Evolutionary conservation across 2,329 filamentous ascomycete species (phyloP).

Genomic region (Monilinia polystroma): DNA sequence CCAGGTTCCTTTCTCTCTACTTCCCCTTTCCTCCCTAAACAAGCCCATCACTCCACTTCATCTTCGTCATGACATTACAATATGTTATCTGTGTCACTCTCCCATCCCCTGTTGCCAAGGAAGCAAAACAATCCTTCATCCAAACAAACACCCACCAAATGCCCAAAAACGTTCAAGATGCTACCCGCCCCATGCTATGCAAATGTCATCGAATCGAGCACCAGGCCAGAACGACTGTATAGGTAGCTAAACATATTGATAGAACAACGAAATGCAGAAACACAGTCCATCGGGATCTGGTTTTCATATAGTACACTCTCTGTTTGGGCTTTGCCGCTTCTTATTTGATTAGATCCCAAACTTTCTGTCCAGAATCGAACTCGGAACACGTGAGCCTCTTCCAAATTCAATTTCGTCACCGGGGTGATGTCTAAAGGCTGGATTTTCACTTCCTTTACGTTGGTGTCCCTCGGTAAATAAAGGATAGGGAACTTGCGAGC

Average conservation of each 20-base stretch:
- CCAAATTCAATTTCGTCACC: slow-evolving; percentile 37
- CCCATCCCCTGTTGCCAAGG: not conserved
- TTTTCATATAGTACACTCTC: slow-evolving; percentile 1
- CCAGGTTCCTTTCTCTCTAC: not conserved
- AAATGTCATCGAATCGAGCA: slow-evolving; percentile 23
- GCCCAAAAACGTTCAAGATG: slow-evolving; percentile 1
- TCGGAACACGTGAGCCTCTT: slow-evolving; percentile 36
- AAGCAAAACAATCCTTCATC: slow-evolving; percentile 4
- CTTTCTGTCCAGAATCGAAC: slow-evolving; percentile 38
- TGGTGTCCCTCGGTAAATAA: slow-evolving; percentile 31
- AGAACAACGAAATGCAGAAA: slow-evolving; percentile 9
- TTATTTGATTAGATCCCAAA: slow-evolving; percentile 29
- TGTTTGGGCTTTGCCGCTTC: slow-evolving; percentile 1
- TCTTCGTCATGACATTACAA: slow-evolving; percentile 9
- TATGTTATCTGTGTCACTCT: slow-evolving; percentile 9
- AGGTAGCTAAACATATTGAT: slow-evolving; percentile 8
- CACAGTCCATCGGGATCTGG: not conserved
- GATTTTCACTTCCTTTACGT: slow-evolving; percentile 36
- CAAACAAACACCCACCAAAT: slow-evolving; percentile 5
- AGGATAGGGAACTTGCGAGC: slow-evolving; percentile 17
- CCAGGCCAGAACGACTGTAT: slow-evolving; percentile 22
- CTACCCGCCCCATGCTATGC: slow-evolving; percentile 20
- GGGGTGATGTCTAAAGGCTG: slow-evolving; percentile 38
- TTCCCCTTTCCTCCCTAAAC: not conserved
- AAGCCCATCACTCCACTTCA: too few species aligned